A percentile compares a stretch with the other conserved stretches of the same genome.
Evolutionary conservation across 2,329 filamentous ascomycete genomes (phyloP).

Genomic region (Trichoderma simmonsii): DNA sequence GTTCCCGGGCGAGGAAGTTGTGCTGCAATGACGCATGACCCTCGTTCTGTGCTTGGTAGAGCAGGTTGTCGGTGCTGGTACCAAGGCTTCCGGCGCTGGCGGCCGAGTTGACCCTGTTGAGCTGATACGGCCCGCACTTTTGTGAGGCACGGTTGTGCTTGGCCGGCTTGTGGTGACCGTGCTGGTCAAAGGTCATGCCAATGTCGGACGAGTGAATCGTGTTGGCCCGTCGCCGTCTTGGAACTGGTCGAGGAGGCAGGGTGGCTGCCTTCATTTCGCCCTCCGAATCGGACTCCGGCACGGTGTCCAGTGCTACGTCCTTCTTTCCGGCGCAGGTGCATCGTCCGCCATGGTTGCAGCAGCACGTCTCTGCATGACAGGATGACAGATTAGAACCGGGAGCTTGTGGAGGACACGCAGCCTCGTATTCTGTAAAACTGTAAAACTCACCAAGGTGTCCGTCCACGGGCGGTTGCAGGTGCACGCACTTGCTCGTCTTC

Average conservation of each 20-base stretch:
- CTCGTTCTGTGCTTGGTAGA: slow-evolving; percentile 38
- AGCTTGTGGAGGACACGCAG: slow-evolving; percentile 5
- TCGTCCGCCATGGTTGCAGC: slow-evolving; percentile 65
- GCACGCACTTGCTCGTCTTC: slow-evolving; percentile 71
- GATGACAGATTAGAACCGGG: slow-evolving; percentile 19
- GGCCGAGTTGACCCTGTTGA: slow-evolving; percentile 57
- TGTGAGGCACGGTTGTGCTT: slow-evolving; percentile 60
- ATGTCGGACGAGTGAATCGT: slow-evolving; percentile 62
- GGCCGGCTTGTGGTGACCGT: slow-evolving; percentile 62
- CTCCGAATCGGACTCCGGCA: slow-evolving; percentile 62
- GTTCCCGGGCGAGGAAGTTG: slow-evolving; percentile 41
- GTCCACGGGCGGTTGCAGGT: slow-evolving; percentile 55
- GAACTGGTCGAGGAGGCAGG: slow-evolving; percentile 40
- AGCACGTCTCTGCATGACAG: slow-evolving; percentile 56
- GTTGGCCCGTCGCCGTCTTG: slow-evolving; percentile 56
- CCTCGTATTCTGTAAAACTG: slow-evolving; percentile 18
- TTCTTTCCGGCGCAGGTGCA: slow-evolving; percentile 65
- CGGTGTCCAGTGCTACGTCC: slow-evolving; percentile 57
- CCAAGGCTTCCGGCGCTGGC: slow-evolving; percentile 51
- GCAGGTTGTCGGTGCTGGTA: slow-evolving; percentile 40
- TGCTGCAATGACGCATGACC: slow-evolving; percentile 34
- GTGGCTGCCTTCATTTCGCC: slow-evolving; percentile 35
- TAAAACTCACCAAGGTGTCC: slow-evolving; percentile 56
- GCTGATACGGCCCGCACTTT: slow-evolving; percentile 60
- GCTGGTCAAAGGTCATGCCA: slow-evolving; percentile 57